Percentiles rank a stretch among this genome's conserved stretches.
Conservation (phyloP, 1,284 basidiomycete species). For the Retiboletus fuscus region DNA sequence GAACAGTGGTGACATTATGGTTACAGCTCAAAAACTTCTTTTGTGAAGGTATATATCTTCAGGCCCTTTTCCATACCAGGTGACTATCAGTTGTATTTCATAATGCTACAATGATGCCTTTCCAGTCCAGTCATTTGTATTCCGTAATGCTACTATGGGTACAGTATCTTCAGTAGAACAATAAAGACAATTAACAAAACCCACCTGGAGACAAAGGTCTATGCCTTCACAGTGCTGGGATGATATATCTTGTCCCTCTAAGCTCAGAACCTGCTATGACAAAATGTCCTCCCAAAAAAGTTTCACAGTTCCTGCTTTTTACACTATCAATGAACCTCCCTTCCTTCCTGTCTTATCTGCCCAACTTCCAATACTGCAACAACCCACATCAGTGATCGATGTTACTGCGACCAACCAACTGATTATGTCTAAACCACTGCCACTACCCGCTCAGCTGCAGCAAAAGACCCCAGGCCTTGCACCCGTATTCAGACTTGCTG, state of each 20-base stretch:
- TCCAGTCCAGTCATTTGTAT: neutral
- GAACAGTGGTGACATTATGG: conserved; percentile 1
- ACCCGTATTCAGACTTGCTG: neutral
- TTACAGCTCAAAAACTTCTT: neutral
- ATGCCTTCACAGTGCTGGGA: neutral
- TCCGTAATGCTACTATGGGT: neutral
- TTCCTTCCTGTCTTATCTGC: neutral
- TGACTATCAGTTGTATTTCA: too few species aligned
- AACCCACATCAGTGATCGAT: neutral
- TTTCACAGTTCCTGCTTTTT: neutral
- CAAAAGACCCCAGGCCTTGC: neutral
- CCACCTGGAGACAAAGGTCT: neutral
- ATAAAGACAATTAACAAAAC: neutral
- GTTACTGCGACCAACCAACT: neutral
- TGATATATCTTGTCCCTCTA: conserved; percentile 2
- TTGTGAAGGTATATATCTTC: neutral
- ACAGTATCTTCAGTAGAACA: neutral
- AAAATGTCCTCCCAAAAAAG: neutral
- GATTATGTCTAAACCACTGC: neutral
- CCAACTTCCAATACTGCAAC: neutral
- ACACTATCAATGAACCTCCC: neutral
- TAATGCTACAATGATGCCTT: too few species aligned
- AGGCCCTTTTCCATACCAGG: neutral
- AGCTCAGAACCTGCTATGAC: neutral
- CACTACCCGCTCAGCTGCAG: neutral